Evolutionary conservation across 768 basidiomycete genomes (phyloP).

Genomic region (Suillus cothurnatus): DNA sequence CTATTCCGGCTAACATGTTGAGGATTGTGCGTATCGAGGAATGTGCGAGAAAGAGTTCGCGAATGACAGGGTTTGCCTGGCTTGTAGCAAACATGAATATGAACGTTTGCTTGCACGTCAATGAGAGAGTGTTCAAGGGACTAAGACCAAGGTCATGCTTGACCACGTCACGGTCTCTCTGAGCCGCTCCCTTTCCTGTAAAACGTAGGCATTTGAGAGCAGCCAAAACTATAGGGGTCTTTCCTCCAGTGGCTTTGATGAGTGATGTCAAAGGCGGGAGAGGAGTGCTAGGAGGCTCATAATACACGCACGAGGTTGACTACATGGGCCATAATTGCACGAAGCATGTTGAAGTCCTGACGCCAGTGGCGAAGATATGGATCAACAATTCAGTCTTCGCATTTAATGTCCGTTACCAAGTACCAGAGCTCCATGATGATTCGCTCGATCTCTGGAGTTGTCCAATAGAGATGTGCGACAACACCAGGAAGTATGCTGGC

Average conservation of each 20-base stretch:
- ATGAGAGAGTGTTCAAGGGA: background rate
- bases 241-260: conserved; percentile 3
- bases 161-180: background rate
- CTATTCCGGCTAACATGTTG: background rate
- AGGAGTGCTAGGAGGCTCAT: background rate
- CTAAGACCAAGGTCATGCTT: background rate
- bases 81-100: background rate
- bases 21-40: background rate
- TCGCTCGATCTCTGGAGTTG: conserved; percentile 1
- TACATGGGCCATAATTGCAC: conserved; percentile 1
- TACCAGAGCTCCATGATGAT: conserved; percentile 7
- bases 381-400: background rate
- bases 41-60: conserved; percentile 3
- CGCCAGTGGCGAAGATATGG: conserved; percentile 3
- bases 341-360: conserved; percentile 5
- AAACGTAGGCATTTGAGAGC: conserved; percentile 1
- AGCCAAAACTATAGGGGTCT: background rate
- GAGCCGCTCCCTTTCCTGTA: conserved; percentile 1
- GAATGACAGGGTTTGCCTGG: background rate
- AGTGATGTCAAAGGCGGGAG: conserved; percentile 3
- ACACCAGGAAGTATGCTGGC: conserved; percentile 1
- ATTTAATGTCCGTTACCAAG: background rate
- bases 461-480: background rate
- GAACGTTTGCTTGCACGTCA: conserved; percentile 3
- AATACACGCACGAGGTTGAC: conserved; percentile 4